Conservation (phyloP, 208 protist genomes). For the Acanthamoeba castellanii region DNA sequence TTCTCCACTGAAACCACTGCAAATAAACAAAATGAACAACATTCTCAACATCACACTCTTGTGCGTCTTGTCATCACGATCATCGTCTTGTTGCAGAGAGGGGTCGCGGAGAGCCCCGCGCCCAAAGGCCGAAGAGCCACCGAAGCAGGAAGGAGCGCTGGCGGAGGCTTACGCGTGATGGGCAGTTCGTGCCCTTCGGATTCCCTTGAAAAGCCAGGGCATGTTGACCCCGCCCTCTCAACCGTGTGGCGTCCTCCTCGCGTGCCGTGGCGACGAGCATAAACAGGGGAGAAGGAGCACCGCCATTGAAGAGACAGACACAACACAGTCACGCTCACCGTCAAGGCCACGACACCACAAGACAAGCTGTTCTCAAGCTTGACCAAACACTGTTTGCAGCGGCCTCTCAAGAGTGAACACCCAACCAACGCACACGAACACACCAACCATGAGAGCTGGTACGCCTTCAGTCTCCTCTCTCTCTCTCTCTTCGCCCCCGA, state of each 20-base stretch:
- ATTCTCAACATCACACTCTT: no score
- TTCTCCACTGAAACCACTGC: no score
- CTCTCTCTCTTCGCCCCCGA: neutral
- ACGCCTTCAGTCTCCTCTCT: neutral
- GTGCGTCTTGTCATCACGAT: no score
- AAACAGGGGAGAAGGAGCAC: no score
- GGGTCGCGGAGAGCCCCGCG: neutral
- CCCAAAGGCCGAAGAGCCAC: conserved; percentile 10
- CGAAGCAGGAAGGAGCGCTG: neutral
- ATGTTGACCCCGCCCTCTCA: neutral
- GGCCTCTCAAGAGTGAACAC: neutral
- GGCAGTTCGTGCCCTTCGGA: neutral
- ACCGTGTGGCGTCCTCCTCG: neutral
- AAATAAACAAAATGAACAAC: no score
- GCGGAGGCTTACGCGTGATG: neutral
- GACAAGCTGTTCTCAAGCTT: no score
- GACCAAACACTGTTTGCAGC: no score
- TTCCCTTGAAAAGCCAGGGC: conserved; percentile 15
- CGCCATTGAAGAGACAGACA: no score
- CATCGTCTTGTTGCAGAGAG: no score
- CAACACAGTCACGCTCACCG: neutral
- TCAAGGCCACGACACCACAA: neutral
- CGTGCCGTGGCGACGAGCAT: no score
- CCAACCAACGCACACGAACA: neutral
- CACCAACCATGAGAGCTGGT: no score